These are phyloP conservation scores for Rugonectria rugulosa DNA, from an alignment of 2,329 filamentous ascomycete species.

Conservation along the genomic window DNA sequence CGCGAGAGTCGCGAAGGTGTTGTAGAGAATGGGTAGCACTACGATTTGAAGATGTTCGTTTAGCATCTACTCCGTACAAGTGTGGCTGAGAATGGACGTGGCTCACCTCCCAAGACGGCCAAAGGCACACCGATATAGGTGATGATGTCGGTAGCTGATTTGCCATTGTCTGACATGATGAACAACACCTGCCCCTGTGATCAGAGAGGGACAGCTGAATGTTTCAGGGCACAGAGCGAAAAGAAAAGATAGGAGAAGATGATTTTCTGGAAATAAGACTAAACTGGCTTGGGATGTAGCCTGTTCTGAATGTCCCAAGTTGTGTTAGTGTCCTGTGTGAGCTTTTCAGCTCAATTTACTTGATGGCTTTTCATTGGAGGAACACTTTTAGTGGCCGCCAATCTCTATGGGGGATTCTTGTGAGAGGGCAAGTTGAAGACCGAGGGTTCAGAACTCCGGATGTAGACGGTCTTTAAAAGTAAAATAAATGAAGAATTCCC, in stretches of 20 bases:
- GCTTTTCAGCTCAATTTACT: conserved; percentile 1
- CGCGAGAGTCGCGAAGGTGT: conserved; percentile 65
- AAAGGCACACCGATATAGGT: conserved; percentile 66
- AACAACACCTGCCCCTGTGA: not conserved
- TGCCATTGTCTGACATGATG: conserved; percentile 43
- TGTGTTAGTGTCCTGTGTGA: not conserved
- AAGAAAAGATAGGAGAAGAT: conserved; percentile 7
- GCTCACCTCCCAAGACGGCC: conserved; percentile 57
- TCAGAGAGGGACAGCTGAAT: not conserved
- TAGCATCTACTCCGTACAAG: not conserved
- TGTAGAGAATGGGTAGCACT: conserved; percentile 72
- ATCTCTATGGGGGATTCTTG: no score
- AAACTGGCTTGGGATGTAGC: conserved; percentile 15
- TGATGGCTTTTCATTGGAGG: no score
- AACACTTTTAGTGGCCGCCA: no score
- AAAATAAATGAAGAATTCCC: no score
- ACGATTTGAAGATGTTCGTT: not conserved
- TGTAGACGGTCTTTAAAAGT: no score
- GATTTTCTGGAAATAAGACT: conserved; percentile 17
- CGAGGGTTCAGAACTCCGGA: no score
- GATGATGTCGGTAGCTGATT: conserved; percentile 57
- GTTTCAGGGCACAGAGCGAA: conserved; percentile 3
- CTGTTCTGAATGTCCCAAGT: conserved; percentile 2
- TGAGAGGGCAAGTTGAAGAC: no score
- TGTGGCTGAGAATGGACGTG: not conserved